phyloP scores from a whole-genome alignment of 306 rosid species.

The Mimosa pudica region DNA sequence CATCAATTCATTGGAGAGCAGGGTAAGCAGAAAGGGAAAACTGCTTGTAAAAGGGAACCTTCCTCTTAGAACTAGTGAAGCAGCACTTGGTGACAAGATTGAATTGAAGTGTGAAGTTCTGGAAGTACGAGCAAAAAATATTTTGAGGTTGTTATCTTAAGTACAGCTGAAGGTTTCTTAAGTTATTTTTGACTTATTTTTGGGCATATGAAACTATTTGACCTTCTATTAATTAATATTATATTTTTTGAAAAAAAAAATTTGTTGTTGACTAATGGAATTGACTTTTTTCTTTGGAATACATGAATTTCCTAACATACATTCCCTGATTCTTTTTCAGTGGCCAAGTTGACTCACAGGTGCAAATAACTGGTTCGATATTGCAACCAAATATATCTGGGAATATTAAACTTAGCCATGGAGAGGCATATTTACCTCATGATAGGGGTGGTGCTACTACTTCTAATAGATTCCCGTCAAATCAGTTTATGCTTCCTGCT shows the following conservation, averaged over 20 bases:
- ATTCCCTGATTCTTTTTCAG: constrained; percentile 45
- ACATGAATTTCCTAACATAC: constrained; percentile 25
- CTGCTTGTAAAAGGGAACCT: constrained; percentile 85
- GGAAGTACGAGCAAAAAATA: constrained; percentile 87
- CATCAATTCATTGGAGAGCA: constrained; percentile 84
- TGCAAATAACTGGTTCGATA: constrained; percentile 94
- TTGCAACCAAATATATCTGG: constrained; percentile 91
- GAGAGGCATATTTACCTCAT: constrained; percentile 97
- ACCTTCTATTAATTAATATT: background rate
- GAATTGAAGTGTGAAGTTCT: constrained; percentile 88
- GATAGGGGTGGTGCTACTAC: constrained; percentile 83
- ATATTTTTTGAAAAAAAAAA: background rate
- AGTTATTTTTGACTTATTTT: constrained; percentile 9
- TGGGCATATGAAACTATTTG: constrained; percentile 23
- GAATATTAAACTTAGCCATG: constrained; percentile 82
- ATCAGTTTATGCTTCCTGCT: constrained; percentile 62
- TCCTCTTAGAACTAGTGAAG: constrained; percentile 92
- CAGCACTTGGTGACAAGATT: constrained; percentile 79
- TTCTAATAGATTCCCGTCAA: constrained; percentile 67
- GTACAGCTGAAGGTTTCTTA: constrained; percentile 28
- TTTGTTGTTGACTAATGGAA: background rate
- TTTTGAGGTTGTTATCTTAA: constrained; percentile 59
- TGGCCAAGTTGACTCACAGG: constrained; percentile 94
- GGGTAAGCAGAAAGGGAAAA: constrained; percentile 92
- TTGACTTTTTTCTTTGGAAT: constrained; percentile 4